A percentile compares a stretch with the other conserved stretches of the same genome.
Conservation (phyloP, 345 rosid genomes). For the Salix exigua region DNA sequence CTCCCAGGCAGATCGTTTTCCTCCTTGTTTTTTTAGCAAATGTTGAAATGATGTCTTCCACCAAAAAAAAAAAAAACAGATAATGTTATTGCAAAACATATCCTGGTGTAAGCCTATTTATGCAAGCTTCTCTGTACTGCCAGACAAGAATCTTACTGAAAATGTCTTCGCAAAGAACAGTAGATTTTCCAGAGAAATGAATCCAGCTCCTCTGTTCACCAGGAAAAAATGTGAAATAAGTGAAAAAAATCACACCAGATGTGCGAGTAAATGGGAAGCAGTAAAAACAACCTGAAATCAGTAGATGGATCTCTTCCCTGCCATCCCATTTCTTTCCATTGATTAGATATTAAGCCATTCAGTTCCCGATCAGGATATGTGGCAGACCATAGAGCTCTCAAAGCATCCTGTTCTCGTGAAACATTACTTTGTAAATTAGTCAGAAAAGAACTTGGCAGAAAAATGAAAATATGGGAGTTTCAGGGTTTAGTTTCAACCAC, state of each 20-base stretch:
- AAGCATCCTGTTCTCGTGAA: slow-evolving; percentile 48
- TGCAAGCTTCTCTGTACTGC: background rate
- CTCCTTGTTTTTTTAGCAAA: slow-evolving; percentile 67
- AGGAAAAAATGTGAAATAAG: background rate
- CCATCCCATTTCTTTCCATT: slow-evolving; percentile 99
- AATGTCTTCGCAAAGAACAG: slow-evolving; percentile 89
- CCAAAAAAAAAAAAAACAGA: background rate
- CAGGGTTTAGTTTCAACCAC: background rate
- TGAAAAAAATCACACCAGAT: background rate
- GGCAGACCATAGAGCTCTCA: slow-evolving; percentile 82
- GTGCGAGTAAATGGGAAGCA: background rate
- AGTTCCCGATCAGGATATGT: slow-evolving; percentile 72
- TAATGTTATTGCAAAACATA: background rate
- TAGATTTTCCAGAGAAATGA: slow-evolving; percentile 86
- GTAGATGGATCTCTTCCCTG: slow-evolving; percentile 97
- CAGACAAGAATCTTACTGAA: slow-evolving; percentile 40
- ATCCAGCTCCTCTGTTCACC: slow-evolving; percentile 80
- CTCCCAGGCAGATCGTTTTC: slow-evolving; percentile 85
- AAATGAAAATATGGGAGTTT: background rate
- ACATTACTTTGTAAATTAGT: background rate
- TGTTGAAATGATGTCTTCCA: slow-evolving; percentile 69
- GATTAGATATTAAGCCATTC: slow-evolving; percentile 69
- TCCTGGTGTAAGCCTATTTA: background rate
- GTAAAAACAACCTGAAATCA: slow-evolving; percentile 63
- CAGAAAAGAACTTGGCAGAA: background rate